These are phyloP conservation scores for Coprinopsis marcescibilis DNA, from an alignment of 768 basidiomycete genomes.

Conservation along the genomic window DNA sequence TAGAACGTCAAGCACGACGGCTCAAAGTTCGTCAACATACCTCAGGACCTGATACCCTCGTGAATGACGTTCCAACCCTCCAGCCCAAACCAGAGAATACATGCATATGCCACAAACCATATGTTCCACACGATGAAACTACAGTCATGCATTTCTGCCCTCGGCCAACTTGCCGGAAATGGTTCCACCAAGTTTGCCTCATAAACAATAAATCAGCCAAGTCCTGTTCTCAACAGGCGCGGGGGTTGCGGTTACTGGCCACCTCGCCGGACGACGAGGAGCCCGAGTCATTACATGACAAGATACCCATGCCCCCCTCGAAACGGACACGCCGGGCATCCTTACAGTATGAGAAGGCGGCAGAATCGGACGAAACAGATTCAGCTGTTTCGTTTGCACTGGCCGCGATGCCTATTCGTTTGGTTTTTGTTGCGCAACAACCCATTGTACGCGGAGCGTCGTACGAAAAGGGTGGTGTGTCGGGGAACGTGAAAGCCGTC, in stretches of 20 bases:
- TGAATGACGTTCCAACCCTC: not conserved
- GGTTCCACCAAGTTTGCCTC: slow-evolving; percentile 47
- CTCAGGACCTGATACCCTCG: not conserved
- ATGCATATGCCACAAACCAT: slow-evolving; percentile 44
- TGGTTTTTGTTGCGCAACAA: slow-evolving; percentile 43
- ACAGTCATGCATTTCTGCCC: slow-evolving; percentile 54
- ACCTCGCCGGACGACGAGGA: not conserved
- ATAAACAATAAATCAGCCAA: not conserved
- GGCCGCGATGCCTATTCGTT: slow-evolving; percentile 9
- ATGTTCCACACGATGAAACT: slow-evolving; percentile 33
- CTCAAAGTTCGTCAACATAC: slow-evolving; percentile 31
- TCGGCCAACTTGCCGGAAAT: slow-evolving; percentile 38
- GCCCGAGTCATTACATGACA: not conserved
- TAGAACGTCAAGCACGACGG: slow-evolving; percentile 27
- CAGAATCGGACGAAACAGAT: not conserved
- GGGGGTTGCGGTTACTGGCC: not conserved
- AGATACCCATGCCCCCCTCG: not conserved
- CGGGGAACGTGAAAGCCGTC: slow-evolving; percentile 47
- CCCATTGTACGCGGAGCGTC: slow-evolving; percentile 45
- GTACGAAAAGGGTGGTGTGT: slow-evolving; percentile 34
- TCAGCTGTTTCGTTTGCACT: not conserved
- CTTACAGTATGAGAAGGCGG: not conserved
- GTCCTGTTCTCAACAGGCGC: not conserved
- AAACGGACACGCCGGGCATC: not conserved
- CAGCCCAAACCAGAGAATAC: slow-evolving; percentile 39